Base-by-base conservation (phyloP, 1,284 basidiomycete genomes). In the Pseudomicrostroma phylloplanum region DNA sequence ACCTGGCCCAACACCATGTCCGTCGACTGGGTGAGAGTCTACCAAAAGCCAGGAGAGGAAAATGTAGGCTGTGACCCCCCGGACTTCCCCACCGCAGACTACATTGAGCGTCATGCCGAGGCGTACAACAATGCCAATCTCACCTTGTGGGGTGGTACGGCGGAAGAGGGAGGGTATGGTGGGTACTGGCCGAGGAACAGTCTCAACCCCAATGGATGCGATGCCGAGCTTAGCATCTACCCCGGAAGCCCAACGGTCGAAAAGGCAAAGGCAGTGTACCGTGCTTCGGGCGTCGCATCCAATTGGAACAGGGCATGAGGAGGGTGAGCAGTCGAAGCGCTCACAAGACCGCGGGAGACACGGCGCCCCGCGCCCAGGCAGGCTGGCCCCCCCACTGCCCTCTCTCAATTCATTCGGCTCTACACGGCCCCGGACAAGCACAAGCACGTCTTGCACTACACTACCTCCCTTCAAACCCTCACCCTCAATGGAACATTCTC, bases 11-110 rank as follows among this genome's bases (percentile, higher is more conserved):
- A 64, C 42, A 55, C 57, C 54, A 72, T 72, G 71, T 56, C 58
- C 53, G 64, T 74, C 23, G 61, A 63, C 41, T 63, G 54, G 30
- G 67, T 74, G 4, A 67, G 72, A 2, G 66, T 74, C 26, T 74
- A 74, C 62, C 72, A 74, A 56, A 65, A 65, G 13, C 59, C 60
- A 23, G 62, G 68, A 46, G 26, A 62, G 11, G 63, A 63, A 13
- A 74, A 73, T 53, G 56, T 67, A 17, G 73, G 73, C 25, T 75
- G 73, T 59, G 73, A 75, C 57, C 72, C 72, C 1, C 68, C 67
- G 19, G 70, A 82, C 66, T 83, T 83, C 76, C 85, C 85, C 2
- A 86, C 86, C 0, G 76, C 79, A 46, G 77, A 79, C 25, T 86
- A 86, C 73, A 86, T 87, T 76, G 64, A 68, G 39, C 55, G 61